These are phyloP conservation scores for Rutstroemia sp. DNA, from an alignment of 2,329 filamentous ascomycete species.

Conservation along the genomic window DNA sequence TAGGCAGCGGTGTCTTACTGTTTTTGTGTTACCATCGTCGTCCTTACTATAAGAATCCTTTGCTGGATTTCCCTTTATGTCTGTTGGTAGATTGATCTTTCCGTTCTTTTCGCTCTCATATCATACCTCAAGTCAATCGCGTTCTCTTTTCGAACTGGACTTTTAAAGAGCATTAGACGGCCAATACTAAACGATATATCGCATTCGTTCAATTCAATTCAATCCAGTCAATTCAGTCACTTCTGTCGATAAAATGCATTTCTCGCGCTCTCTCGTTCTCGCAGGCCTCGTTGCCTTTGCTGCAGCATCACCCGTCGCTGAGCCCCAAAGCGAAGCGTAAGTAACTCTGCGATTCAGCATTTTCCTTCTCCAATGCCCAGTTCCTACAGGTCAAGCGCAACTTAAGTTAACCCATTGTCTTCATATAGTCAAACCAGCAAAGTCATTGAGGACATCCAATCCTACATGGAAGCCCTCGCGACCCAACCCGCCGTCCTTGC, in stretches of 20 bases:
- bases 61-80: too few species aligned
- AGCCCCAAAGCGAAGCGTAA: conserved; percentile 5
- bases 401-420: neutral
- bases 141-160: neutral
- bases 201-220: neutral
- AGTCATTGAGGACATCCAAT: conserved; percentile 4
- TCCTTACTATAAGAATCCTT: too few species aligned
- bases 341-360: neutral
- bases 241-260: neutral
- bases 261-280: neutral
- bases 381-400: neutral
- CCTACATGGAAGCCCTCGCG: neutral
- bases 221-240: too few species aligned
- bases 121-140: neutral
- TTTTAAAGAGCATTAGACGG: neutral
- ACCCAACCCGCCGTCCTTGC: conserved; percentile 9
- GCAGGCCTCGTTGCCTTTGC: conserved; percentile 5
- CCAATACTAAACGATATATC: neutral
- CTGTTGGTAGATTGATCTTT: too few species aligned
- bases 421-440: conserved; percentile 5
- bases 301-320: conserved; percentile 6
- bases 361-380: neutral
- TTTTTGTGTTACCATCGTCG: too few species aligned
- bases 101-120: neutral
- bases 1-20: too few species aligned